phyloP scores from a whole-genome alignment of 176 grass and related monocot species.

The Poa pratensis region DNA sequence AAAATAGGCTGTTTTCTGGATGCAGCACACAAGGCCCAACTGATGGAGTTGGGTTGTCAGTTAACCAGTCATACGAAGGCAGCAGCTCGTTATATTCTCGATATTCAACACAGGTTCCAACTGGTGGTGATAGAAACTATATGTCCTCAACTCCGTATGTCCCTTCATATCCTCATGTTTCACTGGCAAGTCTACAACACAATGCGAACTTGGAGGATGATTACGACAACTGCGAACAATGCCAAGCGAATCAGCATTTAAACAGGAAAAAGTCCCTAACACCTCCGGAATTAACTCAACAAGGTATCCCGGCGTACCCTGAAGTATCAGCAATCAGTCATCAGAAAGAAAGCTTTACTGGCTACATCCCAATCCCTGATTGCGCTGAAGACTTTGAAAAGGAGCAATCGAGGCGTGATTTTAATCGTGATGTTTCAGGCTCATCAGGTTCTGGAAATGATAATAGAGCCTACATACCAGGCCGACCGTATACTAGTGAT shows the following conservation, averaged over 20 bases:
- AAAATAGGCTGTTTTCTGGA: constrained; percentile 38
- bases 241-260: background rate
- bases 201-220: constrained; percentile 28
- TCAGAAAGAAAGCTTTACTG: constrained; percentile 28
- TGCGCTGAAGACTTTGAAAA: background rate
- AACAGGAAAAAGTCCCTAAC: constrained; percentile 21
- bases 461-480: background rate
- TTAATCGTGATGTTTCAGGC: constrained; percentile 13
- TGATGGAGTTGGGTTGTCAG: constrained; percentile 22
- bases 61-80: constrained; percentile 19
- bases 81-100: constrained; percentile 23
- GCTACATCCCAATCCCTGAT: constrained; percentile 31
- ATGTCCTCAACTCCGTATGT: background rate
- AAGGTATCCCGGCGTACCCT: constrained; percentile 30
- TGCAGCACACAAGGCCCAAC: constrained; percentile 5
- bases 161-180: constrained; percentile 1
- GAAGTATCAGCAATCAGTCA: constrained; percentile 24
- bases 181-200: constrained; percentile 17
- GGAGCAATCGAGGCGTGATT: constrained; percentile 12
- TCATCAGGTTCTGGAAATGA: constrained; percentile 40
- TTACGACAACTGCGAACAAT: constrained; percentile 41
- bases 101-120: constrained; percentile 39
- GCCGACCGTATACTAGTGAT: background rate
- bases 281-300: background rate
- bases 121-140: constrained; percentile 4